Evolutionary conservation across 2,329 filamentous ascomycete genomes (phyloP).

Genomic region (Ascochyta pisi): DNA sequence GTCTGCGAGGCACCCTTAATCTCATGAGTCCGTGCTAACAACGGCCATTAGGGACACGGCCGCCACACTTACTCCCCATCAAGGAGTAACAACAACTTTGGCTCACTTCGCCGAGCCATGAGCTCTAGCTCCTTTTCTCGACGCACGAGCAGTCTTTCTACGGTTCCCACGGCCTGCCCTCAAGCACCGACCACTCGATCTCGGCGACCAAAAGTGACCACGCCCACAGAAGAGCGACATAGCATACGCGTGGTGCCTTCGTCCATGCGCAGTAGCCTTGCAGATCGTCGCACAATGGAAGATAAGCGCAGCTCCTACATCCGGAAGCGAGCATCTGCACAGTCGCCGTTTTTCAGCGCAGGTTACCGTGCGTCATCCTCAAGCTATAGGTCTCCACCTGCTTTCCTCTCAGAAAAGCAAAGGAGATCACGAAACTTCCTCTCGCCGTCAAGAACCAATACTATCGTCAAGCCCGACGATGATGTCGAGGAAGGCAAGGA

Average conservation of each 20-base stretch:
- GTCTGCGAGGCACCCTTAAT: not conserved
- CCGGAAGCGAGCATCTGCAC: conserved; percentile 49
- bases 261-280: conserved; percentile 42
- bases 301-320: conserved; percentile 54
- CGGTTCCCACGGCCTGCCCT: conserved; percentile 48
- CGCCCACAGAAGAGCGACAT: conserved; percentile 42
- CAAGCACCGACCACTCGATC: conserved; percentile 36
- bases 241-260: conserved; percentile 51
- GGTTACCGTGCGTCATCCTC: conserved; percentile 41
- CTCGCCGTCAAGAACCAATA: conserved; percentile 20
- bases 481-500: conserved; percentile 23
- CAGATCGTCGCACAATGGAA: conserved; percentile 47
- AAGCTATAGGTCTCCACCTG: conserved; percentile 35
- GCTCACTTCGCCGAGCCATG: conserved; percentile 33
- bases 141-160: conserved; percentile 51
- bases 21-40: conserved; percentile 1
- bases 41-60: conserved; percentile 26
- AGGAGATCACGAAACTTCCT: conserved; percentile 14
- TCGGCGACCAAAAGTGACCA: conserved; percentile 35
- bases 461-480: conserved; percentile 27
- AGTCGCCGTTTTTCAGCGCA: conserved; percentile 51
- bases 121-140: conserved; percentile 48
- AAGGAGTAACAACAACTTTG: conserved; percentile 35
- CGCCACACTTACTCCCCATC: conserved; percentile 39
- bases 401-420: conserved; percentile 22